Evolutionary conservation across 1,284 basidiomycete genomes (phyloP).

Genomic region (Stygiomarasmius scandens): DNA sequence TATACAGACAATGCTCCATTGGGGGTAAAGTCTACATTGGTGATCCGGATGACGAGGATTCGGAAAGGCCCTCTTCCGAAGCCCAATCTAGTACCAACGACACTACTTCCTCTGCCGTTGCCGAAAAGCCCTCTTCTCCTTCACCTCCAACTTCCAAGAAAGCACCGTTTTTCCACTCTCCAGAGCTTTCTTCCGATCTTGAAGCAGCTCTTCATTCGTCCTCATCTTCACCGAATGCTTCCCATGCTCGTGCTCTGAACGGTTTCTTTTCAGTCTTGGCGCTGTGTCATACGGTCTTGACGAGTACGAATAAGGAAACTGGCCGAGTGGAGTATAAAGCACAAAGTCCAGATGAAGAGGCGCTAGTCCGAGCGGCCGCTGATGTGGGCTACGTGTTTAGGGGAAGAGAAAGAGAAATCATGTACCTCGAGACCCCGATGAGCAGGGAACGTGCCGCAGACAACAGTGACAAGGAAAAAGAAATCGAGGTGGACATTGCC

Average conservation of each 20-base stretch:
- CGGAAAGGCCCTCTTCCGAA: conserved; percentile 12
- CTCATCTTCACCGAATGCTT: conserved; percentile 46
- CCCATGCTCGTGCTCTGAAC: conserved; percentile 75
- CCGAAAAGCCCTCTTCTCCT: neutral
- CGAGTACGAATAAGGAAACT: conserved; percentile 67
- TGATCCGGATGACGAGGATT: conserved; percentile 44
- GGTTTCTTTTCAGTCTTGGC: conserved; percentile 92
- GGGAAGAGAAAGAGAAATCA: conserved; percentile 81
- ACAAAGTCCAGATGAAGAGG: conserved; percentile 96
- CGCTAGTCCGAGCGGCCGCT: conserved; percentile 94
- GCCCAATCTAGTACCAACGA: conserved; percentile 15
- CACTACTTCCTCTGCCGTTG: conserved; percentile 34
- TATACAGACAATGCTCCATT: conserved; percentile 92
- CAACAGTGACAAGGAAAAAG: neutral
- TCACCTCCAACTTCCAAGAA: neutral
- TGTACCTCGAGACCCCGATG: conserved; percentile 86
- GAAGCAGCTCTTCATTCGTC: conserved; percentile 36
- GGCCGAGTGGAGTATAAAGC: conserved; percentile 92
- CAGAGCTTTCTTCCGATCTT: conserved; percentile 37
- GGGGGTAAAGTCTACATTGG: conserved; percentile 82
- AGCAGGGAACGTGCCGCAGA: conserved; percentile 41
- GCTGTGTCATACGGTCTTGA: conserved; percentile 94
- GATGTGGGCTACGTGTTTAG: conserved; percentile 94
- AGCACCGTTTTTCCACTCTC: conserved; percentile 56
- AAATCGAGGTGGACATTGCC: no score